Evolutionary conservation across 2,329 filamentous ascomycete species (phyloP).

Genomic region (Allantophomopsis cytisporea): DNA sequence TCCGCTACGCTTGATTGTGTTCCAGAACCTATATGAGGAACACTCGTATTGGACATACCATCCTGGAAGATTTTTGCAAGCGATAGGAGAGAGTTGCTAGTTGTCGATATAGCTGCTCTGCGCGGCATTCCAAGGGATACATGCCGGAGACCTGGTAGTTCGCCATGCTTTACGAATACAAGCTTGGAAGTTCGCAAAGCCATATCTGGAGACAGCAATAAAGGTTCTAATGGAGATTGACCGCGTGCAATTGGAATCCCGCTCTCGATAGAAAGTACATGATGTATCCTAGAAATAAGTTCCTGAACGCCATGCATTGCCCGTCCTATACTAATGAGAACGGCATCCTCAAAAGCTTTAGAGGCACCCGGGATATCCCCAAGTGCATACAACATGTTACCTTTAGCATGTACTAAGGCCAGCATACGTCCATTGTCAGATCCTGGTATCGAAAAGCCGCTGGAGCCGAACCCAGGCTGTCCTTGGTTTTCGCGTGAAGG

Average conservation of each 20-base stretch:
- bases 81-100: constrained; percentile 88
- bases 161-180: constrained; percentile 64
- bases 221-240: constrained; percentile 27
- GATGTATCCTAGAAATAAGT: constrained; percentile 67
- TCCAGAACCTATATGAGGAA: constrained; percentile 33
- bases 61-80: constrained; percentile 97
- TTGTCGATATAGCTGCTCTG: constrained; percentile 77
- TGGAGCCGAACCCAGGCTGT: constrained; percentile 49
- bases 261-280: constrained; percentile 43
- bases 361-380: constrained; percentile 74
- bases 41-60: constrained; percentile 57
- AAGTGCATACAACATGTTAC: constrained; percentile 91
- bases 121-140: constrained; percentile 58
- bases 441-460: constrained; percentile 73
- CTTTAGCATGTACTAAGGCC: constrained; percentile 90
- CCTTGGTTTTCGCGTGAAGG: constrained; percentile 9
- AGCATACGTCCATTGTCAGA: constrained; percentile 87
- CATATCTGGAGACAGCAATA: constrained; percentile 71
- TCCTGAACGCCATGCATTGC: constrained; percentile 57
- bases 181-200: constrained; percentile 72
- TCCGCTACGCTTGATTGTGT: constrained; percentile 72
- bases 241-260: constrained; percentile 17
- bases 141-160: constrained; percentile 67
- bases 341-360: constrained; percentile 85
- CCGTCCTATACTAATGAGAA: constrained; percentile 73